Percentiles rank a stretch among this genome's conserved stretches.
Conservation (phyloP, 2,329 filamentous ascomycete genomes). For the Claviceps sp. region DNA sequence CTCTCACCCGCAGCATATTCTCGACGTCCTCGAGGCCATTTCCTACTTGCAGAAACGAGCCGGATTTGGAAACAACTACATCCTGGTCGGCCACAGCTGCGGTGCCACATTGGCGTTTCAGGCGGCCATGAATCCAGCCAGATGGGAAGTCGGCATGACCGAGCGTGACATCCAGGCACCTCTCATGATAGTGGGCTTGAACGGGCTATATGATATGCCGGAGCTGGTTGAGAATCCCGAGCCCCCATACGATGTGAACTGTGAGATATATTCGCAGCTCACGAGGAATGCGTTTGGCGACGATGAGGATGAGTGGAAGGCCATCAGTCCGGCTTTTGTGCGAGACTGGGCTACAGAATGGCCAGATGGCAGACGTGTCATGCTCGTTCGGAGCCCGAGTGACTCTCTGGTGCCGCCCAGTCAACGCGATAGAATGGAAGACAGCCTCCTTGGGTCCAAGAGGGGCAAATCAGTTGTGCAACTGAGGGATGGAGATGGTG, state of each 20-base stretch:
- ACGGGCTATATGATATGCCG: constrained; percentile 38
- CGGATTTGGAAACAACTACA: constrained; percentile 28
- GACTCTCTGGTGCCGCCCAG: constrained; percentile 6
- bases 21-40: constrained; percentile 35
- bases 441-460: not conserved
- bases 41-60: constrained; percentile 29
- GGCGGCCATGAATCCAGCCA: constrained; percentile 16
- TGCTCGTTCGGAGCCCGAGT: constrained; percentile 6
- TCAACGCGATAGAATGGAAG: constrained; percentile 6
- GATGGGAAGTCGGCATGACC: constrained; percentile 8
- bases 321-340: constrained; percentile 23
- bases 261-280: constrained; percentile 27
- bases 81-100: constrained; percentile 43
- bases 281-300: constrained; percentile 32
- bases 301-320: constrained; percentile 23
- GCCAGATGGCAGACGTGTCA: constrained; percentile 5
- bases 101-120: constrained; percentile 42
- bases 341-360: constrained; percentile 5
- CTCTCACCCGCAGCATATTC: constrained; percentile 39
- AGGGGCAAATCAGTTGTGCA: not conserved
- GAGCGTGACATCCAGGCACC: constrained; percentile 3
- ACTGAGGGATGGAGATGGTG: constrained; percentile 1
- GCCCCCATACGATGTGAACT: constrained; percentile 19
- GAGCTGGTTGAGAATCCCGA: constrained; percentile 14
- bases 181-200: constrained; percentile 30